phyloP scores from a whole-genome alignment of 129 eudicot genomes.

The Saussurea involucrata region DNA sequence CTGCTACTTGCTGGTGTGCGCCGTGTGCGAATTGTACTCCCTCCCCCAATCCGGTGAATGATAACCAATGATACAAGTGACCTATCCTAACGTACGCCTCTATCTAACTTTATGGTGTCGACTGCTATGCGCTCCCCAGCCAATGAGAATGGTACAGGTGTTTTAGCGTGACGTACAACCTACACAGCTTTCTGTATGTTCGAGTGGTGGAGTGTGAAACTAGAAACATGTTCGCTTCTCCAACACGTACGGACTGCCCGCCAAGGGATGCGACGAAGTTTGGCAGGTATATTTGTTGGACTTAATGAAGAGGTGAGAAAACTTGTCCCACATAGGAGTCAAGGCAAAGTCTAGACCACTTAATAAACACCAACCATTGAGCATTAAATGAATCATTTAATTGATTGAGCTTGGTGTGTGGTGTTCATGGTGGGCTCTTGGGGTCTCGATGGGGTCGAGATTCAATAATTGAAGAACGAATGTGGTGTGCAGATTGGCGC shows the following conservation, averaged over 20 bases:
- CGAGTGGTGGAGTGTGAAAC: not conserved
- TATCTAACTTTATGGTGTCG: not conserved
- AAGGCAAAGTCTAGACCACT: no score
- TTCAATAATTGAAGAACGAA: no score
- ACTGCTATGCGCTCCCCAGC: conserved; percentile 6
- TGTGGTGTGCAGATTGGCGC: no score
- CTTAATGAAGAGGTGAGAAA: no score
- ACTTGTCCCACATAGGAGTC: not conserved
- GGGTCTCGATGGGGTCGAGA: no score
- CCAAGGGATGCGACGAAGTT: not conserved
- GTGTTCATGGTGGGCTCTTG: no score
- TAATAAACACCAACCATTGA: no score
- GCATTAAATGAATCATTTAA: no score
- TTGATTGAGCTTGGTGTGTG: no score
- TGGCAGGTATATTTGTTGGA: not conserved
- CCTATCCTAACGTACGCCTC: not conserved
- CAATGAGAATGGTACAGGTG: not conserved
- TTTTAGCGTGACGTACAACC: conserved; percentile 8
- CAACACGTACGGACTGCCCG: not conserved
- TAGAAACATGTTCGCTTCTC: not conserved
- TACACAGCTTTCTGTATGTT: not conserved
- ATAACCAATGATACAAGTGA: conserved; percentile 10
- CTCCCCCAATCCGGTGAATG: not conserved
- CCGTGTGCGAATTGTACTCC: conserved; percentile 18
- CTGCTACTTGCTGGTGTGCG: conserved; percentile 8